Base-by-base conservation (phyloP, 106 monocot species). In the Agapanthus africanus region DNA sequence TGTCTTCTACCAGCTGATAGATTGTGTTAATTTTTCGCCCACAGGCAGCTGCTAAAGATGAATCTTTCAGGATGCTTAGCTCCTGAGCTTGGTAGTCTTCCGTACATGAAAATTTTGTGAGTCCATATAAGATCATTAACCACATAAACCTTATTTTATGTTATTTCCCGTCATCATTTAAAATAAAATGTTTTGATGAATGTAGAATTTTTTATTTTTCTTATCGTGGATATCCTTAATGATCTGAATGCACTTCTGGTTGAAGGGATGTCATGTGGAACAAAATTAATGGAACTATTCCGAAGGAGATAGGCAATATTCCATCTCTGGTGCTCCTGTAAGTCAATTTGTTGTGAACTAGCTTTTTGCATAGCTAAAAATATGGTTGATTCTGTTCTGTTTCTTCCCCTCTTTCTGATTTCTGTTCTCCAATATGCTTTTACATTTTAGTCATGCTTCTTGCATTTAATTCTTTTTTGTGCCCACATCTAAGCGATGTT, bases 231-330 rank as follows among this genome's bases (percentile, higher is more conserved):
- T 3, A 40, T 37, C 25, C 25, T 6, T 23, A 13, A 26, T 65
- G 64, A 65, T 65, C 42, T 7, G 42, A 42, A 8, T 42, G 10
- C 7, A 8, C 42, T 42, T 42, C 15, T 42, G 7, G 10, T 15
- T 8, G 10, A 42, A 99, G 99, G 86, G 90, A 93, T 80, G 72
- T 99, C 77, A 99, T 99, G 99, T 99, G 99, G 99, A 99, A 99
- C 67, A 36, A 76, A 23, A 85, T 99, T 69, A 81, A 40, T 74
- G 93, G 99, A 16, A 80, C 65, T 69, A 99, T 99, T 39, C 99
- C 99, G 28, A 90, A 90, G 85, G 99, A 99, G 68, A 86, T 99
- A 68, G 99, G 99, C 35, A 90, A 85, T 39, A 87, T 99, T 66
- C 85, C 69, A 68, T 81, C 99, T 22, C 74, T 99, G 34, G 21